These are phyloP conservation scores for Neckera pumila DNA, from an alignment of 225 moss, liverwort and hornwort genomes.

Conservation along the genomic window DNA sequence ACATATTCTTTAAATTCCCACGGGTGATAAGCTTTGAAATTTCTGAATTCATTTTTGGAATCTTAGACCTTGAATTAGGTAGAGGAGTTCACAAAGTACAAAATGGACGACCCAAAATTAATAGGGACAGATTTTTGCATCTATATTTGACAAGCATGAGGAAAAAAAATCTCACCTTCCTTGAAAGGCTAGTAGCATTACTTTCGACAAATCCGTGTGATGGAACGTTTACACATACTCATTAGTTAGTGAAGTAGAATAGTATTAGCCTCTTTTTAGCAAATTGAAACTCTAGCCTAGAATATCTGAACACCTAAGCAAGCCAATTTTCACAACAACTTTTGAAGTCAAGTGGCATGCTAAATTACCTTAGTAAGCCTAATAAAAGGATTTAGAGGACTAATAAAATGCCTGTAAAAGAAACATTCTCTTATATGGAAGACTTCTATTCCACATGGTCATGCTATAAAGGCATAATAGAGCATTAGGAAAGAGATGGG, in stretches of 20 bases:
- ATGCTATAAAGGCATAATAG: not conserved
- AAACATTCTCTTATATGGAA: not conserved
- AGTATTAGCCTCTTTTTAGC: not conserved
- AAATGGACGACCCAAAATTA: not conserved
- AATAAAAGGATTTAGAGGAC: not conserved
- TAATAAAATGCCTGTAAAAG: not conserved
- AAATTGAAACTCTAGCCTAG: not conserved
- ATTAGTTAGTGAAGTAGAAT: not conserved
- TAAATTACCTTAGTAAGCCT: no score
- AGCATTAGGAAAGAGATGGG: not conserved
- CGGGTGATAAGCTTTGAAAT: not conserved
- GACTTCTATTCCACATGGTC: not conserved
- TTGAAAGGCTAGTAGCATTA: not conserved
- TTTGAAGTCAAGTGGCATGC: not conserved
- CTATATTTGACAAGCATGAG: not conserved
- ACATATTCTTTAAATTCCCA: not conserved
- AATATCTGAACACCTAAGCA: not conserved
- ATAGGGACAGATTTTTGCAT: not conserved
- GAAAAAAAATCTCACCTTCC: not conserved
- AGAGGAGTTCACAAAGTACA: not conserved
- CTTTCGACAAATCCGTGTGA: not conserved
- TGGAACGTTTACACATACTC: not conserved
- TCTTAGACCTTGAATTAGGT: not conserved
- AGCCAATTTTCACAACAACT: not conserved
- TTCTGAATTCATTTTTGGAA: not conserved